A percentile compares a stretch with the other conserved stretches of the same genome.
phyloP scores from a whole-genome alignment of 176 grass and related monocot species.

The Zoysia pacifica region DNA sequence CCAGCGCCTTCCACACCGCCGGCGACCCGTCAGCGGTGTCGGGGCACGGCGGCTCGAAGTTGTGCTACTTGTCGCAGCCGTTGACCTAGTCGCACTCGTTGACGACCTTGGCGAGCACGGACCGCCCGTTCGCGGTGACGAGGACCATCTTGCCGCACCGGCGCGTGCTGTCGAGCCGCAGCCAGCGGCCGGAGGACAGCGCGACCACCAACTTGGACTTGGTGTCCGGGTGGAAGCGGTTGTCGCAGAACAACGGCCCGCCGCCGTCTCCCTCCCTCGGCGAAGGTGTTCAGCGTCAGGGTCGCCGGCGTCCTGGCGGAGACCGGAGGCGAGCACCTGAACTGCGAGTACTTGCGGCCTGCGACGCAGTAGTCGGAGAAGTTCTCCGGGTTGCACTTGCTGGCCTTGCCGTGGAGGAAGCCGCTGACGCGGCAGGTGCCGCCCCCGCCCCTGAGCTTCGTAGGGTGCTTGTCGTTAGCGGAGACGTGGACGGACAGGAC shows the following conservation, averaged over 20 bases:
- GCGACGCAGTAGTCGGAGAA: conserved; percentile 49
- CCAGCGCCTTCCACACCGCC: conserved; percentile 65
- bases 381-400: conserved; percentile 40
- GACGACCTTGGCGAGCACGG: conserved; percentile 60
- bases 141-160: conserved; percentile 51
- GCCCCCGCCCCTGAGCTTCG: not conserved
- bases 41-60: conserved; percentile 61
- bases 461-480: conserved; percentile 2
- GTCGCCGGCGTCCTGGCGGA: conserved; percentile 38
- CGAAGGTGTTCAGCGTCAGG: conserved; percentile 66
- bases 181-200: conserved; percentile 64
- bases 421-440: conserved; percentile 45
- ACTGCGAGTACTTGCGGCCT: conserved; percentile 51
- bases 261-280: conserved; percentile 49
- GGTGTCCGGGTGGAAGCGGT: conserved; percentile 47
- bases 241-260: conserved; percentile 48
- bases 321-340: conserved; percentile 57
- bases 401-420: conserved; percentile 47
- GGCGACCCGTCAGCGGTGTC: conserved; percentile 59
- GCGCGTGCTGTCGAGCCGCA: conserved; percentile 43
- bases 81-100: conserved; percentile 65
- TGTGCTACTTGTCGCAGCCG: conserved; percentile 51
- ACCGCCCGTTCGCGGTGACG: conserved; percentile 43
- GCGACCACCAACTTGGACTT: conserved; percentile 53
- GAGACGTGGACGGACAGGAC: conserved; percentile 37